These are phyloP conservation scores for Candida adriatica DNA, from an alignment of 805 yeast genomes.

Conservation along the genomic window DNA sequence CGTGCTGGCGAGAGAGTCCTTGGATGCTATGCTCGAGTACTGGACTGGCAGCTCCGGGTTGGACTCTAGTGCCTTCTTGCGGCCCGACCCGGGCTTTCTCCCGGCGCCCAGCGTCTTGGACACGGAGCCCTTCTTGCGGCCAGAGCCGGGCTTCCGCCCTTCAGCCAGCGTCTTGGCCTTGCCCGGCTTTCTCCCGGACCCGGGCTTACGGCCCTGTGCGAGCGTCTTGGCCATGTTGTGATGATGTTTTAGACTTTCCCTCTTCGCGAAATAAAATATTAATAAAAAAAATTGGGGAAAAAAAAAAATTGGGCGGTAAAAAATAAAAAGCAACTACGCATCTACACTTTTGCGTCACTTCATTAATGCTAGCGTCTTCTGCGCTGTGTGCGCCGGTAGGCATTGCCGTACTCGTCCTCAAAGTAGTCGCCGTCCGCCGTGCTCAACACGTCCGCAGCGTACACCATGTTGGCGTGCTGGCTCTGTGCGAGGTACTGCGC, in stretches of 20 bases:
- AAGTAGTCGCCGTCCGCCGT: slow-evolving; percentile 29
- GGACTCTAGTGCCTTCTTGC: slow-evolving; percentile 14
- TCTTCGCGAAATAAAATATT: not conserved
- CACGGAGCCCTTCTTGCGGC: slow-evolving; percentile 22
- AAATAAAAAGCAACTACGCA: no score
- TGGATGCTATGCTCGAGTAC: no score
- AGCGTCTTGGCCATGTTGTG: slow-evolving; percentile 23
- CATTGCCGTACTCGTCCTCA: slow-evolving; percentile 11
- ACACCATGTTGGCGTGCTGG: slow-evolving; percentile 53
- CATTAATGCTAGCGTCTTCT: slow-evolving; percentile 4
- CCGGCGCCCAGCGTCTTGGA: slow-evolving; percentile 22
- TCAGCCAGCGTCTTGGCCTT: slow-evolving; percentile 23
- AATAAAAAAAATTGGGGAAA: no score
- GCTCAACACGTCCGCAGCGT: slow-evolving; percentile 47
- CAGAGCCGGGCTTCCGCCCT: slow-evolving; percentile 24
- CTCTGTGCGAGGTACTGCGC: slow-evolving; percentile 71
- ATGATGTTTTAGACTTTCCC: not conserved
- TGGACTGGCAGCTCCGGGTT: slow-evolving; percentile 4
- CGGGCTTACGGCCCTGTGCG: slow-evolving; percentile 24
- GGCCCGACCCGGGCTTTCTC: slow-evolving; percentile 22
- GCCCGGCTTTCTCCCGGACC: slow-evolving; percentile 25
- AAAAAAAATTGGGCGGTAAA: no score
- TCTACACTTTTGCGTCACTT: no score
- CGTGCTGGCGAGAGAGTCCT: not conserved
- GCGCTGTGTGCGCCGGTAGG: slow-evolving; percentile 6